These are phyloP conservation scores for Pseudogymnoascus sp. DNA, from an alignment of 2,329 filamentous ascomycete species.

Conservation along the genomic window DNA sequence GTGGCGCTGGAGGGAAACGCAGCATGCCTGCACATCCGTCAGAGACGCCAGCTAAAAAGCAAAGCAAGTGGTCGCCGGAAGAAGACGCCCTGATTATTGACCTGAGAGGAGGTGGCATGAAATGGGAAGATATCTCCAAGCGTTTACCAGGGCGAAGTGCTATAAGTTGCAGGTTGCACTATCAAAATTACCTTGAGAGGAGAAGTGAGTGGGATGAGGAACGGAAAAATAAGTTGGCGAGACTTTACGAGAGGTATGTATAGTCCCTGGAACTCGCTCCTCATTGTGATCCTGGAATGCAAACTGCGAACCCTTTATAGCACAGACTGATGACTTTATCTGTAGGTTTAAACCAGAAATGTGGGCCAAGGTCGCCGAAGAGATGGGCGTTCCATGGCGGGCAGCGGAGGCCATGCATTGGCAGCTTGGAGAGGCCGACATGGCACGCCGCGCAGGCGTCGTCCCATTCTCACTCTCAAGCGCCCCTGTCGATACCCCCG, in stretches of 20 bases:
- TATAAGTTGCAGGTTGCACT: constrained; percentile 89
- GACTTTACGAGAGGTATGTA: constrained; percentile 85
- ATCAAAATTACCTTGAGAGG: constrained; percentile 94
- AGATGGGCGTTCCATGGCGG: constrained; percentile 91
- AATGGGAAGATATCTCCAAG: constrained; percentile 98
- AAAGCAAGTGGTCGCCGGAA: constrained; percentile 92
- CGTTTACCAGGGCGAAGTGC: constrained; percentile 81
- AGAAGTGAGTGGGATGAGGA: constrained; percentile 95
- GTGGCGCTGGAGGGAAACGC: constrained; percentile 35
- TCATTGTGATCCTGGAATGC: not conserved
- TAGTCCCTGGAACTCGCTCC: not conserved
- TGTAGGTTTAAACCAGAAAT: constrained; percentile 90
- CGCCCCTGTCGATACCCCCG: constrained; percentile 39
- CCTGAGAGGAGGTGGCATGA: constrained; percentile 83
- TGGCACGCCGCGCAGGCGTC: constrained; percentile 85
- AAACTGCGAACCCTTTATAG: not conserved
- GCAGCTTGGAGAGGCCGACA: constrained; percentile 87
- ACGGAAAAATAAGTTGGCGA: constrained; percentile 90
- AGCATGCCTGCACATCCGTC: constrained; percentile 45
- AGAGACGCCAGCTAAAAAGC: constrained; percentile 76
- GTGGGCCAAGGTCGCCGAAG: constrained; percentile 93
- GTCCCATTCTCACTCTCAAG: constrained; percentile 69
- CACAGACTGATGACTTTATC: constrained; percentile 14
- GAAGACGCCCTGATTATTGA: constrained; percentile 93
- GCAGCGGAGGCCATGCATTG: constrained; percentile 98